These are phyloP conservation scores for Novymonas esmeraldas DNA, from an alignment of 208 protist species.

Conservation along the genomic window DNA sequence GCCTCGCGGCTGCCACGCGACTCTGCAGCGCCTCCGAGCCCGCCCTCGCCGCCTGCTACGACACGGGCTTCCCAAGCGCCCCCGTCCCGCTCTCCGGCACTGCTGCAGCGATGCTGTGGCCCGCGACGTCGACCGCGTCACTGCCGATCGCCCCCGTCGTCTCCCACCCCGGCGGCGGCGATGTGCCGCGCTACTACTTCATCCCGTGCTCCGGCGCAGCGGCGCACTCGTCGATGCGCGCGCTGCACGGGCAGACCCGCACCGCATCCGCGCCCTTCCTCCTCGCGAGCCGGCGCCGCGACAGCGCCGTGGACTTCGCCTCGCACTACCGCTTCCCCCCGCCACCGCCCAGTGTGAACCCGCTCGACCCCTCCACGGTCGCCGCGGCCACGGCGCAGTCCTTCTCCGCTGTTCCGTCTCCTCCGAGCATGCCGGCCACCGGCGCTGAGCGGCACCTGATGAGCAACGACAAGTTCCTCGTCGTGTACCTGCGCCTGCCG, in stretches of 20 bases:
- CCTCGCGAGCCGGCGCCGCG: constrained; percentile 20
- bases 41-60: neutral
- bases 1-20: neutral
- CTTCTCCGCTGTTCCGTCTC: constrained; percentile 7
- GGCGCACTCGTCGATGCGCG: constrained; percentile 1
- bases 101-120: neutral
- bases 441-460: neutral
- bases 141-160: neutral
- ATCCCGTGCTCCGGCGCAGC: constrained; percentile 11
- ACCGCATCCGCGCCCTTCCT: constrained; percentile 16
- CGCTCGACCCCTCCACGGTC: neutral
- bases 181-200: constrained; percentile 21
- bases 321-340: constrained; percentile 13
- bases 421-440: neutral
- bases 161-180: too few species aligned
- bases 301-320: constrained; percentile 28
- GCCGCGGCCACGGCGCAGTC: neutral
- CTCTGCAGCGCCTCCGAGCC: neutral
- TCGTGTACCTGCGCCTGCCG: constrained; percentile 30
- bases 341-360: neutral
- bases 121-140: constrained; percentile 10
- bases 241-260: constrained; percentile 15
- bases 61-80: neutral
- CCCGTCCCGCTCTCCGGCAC: neutral
- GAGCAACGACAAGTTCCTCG: constrained; percentile 13